These are phyloP conservation scores for Chlorophyllum brunneum DNA, from an alignment of 768 basidiomycete genomes.

Conservation along the genomic window DNA sequence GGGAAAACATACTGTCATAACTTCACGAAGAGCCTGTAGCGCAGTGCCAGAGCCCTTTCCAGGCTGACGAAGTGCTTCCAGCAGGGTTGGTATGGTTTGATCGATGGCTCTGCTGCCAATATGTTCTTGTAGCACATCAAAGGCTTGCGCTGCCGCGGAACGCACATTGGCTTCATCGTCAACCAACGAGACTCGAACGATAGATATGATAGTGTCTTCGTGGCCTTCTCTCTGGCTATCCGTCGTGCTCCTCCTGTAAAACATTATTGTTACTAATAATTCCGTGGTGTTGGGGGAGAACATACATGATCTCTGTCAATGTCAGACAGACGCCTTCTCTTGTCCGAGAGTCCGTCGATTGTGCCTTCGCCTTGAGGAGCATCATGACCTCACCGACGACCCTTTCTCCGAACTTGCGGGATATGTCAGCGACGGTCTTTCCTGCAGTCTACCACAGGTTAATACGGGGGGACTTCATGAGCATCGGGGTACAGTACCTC, in stretches of 20 bases:
- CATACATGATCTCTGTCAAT: conserved; percentile 86
- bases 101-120: conserved; percentile 92
- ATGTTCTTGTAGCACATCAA: conserved; percentile 91
- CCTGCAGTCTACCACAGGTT: conserved; percentile 39
- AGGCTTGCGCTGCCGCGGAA: conserved; percentile 79
- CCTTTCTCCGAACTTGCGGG: conserved; percentile 93
- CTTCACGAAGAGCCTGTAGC: conserved; percentile 86
- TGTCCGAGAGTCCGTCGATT: conserved; percentile 59
- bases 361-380: conserved; percentile 65
- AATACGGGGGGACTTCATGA: neutral
- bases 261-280: conserved; percentile 7
- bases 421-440: conserved; percentile 83
- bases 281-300: conserved; percentile 2
- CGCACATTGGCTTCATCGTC: conserved; percentile 86
- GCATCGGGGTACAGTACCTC: conserved; percentile 50
- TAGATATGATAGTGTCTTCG: conserved; percentile 82
- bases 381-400: conserved; percentile 81
- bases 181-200: conserved; percentile 82
- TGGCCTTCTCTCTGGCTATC: conserved; percentile 83
- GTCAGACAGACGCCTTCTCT: conserved; percentile 84
- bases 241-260: conserved; percentile 70
- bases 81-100: conserved; percentile 90
- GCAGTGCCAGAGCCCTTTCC: conserved; percentile 95
- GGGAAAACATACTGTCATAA: conserved; percentile 72
- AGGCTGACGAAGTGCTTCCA: conserved; percentile 91